Percentiles rank a stretch among this genome's conserved stretches.
phyloP scores from a whole-genome alignment of 768 basidiomycete species.

The Mycena maculata region DNA sequence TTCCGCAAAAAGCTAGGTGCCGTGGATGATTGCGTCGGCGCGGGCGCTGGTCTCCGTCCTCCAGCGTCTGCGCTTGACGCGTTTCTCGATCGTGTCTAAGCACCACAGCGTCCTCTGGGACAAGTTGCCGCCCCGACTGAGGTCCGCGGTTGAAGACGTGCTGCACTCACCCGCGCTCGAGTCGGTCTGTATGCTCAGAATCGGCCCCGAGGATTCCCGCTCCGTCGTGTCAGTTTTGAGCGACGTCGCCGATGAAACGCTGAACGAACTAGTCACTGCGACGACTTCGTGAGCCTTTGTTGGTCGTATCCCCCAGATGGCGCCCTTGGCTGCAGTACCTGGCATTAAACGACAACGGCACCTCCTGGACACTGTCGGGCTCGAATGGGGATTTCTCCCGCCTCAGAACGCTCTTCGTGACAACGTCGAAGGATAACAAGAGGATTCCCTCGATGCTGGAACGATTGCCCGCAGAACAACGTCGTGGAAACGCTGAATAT shows the following conservation, averaged over 20 bases:
- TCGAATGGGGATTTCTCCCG: neutral
- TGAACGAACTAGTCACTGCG: neutral
- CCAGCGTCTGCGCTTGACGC: neutral
- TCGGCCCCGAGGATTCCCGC: neutral
- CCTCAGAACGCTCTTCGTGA: neutral
- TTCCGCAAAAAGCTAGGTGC: neutral
- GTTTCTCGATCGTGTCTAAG: neutral
- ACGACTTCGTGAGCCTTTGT: neutral
- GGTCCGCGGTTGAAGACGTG: neutral
- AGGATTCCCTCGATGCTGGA: neutral
- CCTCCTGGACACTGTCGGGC: neutral
- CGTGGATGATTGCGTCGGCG: neutral
- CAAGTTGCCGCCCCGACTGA: neutral
- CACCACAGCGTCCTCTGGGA: constrained; percentile 5
- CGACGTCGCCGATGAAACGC: neutral
- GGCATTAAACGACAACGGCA: neutral
- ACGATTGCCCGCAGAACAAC: neutral
- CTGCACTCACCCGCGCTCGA: neutral
- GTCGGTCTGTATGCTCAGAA: neutral
- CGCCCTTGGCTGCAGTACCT: neutral
- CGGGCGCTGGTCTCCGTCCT: neutral
- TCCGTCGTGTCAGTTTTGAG: neutral
- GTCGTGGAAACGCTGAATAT: too few relatives aligned
- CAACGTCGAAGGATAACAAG: neutral
- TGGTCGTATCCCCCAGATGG: neutral